A percentile compares a stretch with the other conserved stretches of the same genome.
phyloP scores from a whole-genome alignment of 257 asterid species.

The Fraxinus quadrangulata region DNA sequence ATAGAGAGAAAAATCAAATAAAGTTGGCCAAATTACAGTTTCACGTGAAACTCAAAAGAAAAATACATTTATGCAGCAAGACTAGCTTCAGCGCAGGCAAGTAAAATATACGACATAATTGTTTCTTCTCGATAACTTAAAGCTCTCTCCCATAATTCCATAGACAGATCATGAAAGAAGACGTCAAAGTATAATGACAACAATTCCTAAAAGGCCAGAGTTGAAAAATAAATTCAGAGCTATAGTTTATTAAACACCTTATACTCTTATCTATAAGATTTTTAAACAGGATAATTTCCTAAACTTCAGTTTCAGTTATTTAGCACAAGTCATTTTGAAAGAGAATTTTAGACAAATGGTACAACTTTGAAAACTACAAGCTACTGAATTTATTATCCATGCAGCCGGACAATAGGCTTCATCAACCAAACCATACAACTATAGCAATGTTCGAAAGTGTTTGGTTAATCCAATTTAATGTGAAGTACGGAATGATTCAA shows the following conservation, averaged over 20 bases:
- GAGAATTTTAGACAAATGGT: neutral
- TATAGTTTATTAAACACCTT: neutral
- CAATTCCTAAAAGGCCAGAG: neutral
- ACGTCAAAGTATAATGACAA: neutral
- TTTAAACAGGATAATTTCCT: neutral
- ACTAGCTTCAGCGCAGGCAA: too few species aligned
- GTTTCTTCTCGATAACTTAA: neutral
- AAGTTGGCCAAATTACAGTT: too few species aligned
- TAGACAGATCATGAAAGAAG: too few species aligned
- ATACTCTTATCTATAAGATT: neutral
- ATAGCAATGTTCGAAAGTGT: neutral
- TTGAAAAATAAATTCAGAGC: neutral
- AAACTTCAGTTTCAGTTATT: neutral
- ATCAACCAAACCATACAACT: neutral
- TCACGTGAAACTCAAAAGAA: too few species aligned
- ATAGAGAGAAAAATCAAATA: too few species aligned
- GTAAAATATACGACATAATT: too few species aligned
- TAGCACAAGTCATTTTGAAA: neutral
- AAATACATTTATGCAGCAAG: too few species aligned
- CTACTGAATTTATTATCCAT: neutral
- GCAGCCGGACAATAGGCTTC: conserved; percentile 6
- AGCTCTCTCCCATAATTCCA: neutral
- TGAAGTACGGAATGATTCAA: conserved; percentile 6
- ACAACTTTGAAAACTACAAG: too few species aligned
- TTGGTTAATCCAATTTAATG: conserved; percentile 7